phyloP scores from a whole-genome alignment of 1,284 basidiomycete genomes.

The Pisolithus thermaeus region DNA sequence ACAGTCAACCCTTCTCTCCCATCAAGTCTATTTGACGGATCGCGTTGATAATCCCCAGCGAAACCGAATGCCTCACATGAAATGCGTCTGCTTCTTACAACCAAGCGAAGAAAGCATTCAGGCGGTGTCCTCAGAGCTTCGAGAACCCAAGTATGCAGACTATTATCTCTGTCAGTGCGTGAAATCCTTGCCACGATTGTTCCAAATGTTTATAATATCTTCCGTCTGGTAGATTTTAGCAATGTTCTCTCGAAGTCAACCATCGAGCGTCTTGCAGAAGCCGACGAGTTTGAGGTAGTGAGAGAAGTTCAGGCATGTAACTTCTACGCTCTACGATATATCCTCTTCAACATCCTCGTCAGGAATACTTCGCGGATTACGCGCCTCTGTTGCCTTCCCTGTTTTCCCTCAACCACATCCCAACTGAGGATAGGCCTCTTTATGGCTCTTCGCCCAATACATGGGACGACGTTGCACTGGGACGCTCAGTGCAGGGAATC shows the following conservation, averaged over 20 bases:
- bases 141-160: conserved; percentile 89
- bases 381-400: conserved; percentile 81
- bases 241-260: conserved; percentile 86
- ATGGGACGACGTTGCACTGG: conserved; percentile 74
- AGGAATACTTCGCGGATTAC: conserved; percentile 97
- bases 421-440: conserved; percentile 54
- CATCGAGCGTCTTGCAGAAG: conserved; percentile 91
- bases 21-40: conserved; percentile 98
- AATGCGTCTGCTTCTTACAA: conserved; percentile 92
- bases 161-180: conserved; percentile 96
- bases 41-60: conserved; percentile 88
- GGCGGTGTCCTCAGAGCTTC: conserved; percentile 79
- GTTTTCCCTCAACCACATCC: conserved; percentile 83
- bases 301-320: conserved; percentile 85
- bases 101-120: conserved; percentile 78
- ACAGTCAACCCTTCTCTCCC: conserved; percentile 89
- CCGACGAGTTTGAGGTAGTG: conserved; percentile 95
- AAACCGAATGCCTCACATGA: conserved; percentile 91
- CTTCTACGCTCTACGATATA: not conserved
- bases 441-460: conserved; percentile 62
- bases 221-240: conserved; percentile 73
- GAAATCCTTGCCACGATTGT: conserved; percentile 33
- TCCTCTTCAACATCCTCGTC: conserved; percentile 8
- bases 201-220: conserved; percentile 14
- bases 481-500: conserved; percentile 80